Evolutionary conservation across 371 early-diverging fungal genomes (phyloP), one percentile per base, ranked within the genome.

Genomic region (Mucor irregularis): DNA sequence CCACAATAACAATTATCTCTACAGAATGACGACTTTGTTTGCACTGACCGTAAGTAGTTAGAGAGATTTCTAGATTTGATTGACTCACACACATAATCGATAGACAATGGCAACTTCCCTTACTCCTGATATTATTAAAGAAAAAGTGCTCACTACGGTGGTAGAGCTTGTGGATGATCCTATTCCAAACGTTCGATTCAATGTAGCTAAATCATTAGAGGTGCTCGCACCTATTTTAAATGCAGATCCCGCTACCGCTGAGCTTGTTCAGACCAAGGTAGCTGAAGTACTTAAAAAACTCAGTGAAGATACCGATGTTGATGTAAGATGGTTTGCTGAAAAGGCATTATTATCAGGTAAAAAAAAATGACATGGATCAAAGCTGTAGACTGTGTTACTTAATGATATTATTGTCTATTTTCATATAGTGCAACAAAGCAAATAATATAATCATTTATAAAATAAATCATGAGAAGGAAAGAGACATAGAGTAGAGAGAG

Each of bases 111-210:
- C 95, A 13, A 81, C 84, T 14, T 90, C 90, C 5, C 88, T 94
- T 43, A 88, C 89, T 16, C 83, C 92, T n/a, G 93, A 94, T 57
- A 88, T 96, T 22, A 82, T 98, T 46, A 87, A 88, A 56, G 94
- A 94, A 33, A 80, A 82, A 49, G 88, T 98, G 46, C 61, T 99
- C 48, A 97, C 98, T 5, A 89, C 93, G 10, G 86, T 97, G 31
- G 76, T 84, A 50, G 80, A 71, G 42, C 81, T 99, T 38, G 88
- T 87, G 22, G 78, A 84, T 30, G 99, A 99, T 69, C 93, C 96
- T 11, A 96, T 99, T 62, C 98, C 99, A 53, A 99, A 99, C 73
- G 96, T 99, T 62, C 90, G 99, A 45, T 99, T 99, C 85, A 99
- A 99, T 68, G 97, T 96, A 4, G 97, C 97, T 50, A 99, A 99